Conservation (phyloP, 768 basidiomycete species). For the Kwoniella bestiolae region DNA sequence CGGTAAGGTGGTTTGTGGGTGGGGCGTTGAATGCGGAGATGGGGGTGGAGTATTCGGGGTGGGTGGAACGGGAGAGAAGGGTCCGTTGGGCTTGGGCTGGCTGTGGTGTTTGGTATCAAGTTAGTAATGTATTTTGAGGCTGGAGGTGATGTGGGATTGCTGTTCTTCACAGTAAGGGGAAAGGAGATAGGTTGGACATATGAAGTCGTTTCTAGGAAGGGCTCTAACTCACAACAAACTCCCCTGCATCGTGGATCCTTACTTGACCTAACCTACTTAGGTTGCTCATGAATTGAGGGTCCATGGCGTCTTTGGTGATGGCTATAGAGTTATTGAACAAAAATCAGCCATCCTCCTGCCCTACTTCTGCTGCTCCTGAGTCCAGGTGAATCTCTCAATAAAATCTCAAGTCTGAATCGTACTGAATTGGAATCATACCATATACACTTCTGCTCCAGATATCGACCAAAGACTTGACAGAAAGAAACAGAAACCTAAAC, state of each 20-base stretch:
- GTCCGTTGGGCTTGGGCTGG: constrained; percentile 53
- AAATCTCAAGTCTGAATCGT: too few species aligned
- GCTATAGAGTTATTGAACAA: constrained; percentile 19
- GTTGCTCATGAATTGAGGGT: constrained; percentile 56
- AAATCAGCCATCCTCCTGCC: too few species aligned
- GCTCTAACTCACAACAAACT: constrained; percentile 40
- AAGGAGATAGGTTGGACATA: constrained; percentile 1
- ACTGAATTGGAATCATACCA: too few species aligned
- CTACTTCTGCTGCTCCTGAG: too few species aligned
- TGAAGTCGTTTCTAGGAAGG: too few species aligned
- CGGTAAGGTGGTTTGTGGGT: constrained; percentile 41
- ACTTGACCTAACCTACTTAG: constrained; percentile 53
- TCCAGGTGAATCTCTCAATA: too few species aligned
- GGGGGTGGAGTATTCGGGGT: constrained; percentile 20
- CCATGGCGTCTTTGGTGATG: constrained; percentile 47
- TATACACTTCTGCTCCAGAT: too few species aligned
- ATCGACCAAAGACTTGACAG: too few species aligned
- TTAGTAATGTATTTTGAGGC: background rate
- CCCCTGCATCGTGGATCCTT: constrained; percentile 46
- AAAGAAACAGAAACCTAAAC: too few species aligned
- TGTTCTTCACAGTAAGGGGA: too few species aligned
- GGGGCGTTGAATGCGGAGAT: constrained; percentile 31
- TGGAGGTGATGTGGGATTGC: too few species aligned
- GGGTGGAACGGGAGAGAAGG: constrained; percentile 34
- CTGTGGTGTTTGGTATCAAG: constrained; percentile 17